Base-by-base conservation (phyloP, 1,139 yeast species). In the Geotrichum histeridarum region DNA sequence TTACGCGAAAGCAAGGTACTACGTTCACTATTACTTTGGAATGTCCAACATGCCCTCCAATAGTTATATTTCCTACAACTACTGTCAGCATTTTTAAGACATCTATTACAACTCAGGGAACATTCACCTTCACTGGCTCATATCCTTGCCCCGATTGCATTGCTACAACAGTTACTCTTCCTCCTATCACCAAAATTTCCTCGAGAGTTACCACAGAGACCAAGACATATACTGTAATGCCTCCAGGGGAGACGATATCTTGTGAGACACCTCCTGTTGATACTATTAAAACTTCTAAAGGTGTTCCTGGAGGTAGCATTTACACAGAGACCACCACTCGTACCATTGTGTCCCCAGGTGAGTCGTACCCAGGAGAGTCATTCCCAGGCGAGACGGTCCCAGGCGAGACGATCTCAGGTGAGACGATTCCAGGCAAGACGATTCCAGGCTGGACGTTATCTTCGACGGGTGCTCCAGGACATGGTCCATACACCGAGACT, bases 71-170 rank as follows among this genome's bases (percentile, higher is more conserved):
- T 14, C 48, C 51, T 8, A 27, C 44, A 5, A 38, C 47, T 33
- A 39, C 50, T 35, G 54, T 45, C 36, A 35, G 18, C n/a, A 39
- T 45, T 32, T 33, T 42, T 27, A 14, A 42, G 46, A 49, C 52
- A 22, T 14, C 7, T 12, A n/a, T n/a, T 22, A 22, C 44, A 7
- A 27, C 52, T 14, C 2, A 33, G 4, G 45, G 33, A 22, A 27
- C 48, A 9, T 8, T 15, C 3, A 36, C 36, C 27, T 35, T 15
- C 9, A 42, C 32, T n/a, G 39, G 31, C 15, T 41, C 37, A 6
- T 30, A 32, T 12, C 38, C 35, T 9, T 52, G 54, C 42, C 35
- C 47, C 8, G 31, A 42, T 36, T 52, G 54, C 33, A 33, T 2
- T 31, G 41, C 52, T 30, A 36, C 35, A 8, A 42, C 48, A 14